Base-by-base conservation (phyloP, 768 basidiomycete genomes). In the Vishniacozyma victoriae region DNA sequence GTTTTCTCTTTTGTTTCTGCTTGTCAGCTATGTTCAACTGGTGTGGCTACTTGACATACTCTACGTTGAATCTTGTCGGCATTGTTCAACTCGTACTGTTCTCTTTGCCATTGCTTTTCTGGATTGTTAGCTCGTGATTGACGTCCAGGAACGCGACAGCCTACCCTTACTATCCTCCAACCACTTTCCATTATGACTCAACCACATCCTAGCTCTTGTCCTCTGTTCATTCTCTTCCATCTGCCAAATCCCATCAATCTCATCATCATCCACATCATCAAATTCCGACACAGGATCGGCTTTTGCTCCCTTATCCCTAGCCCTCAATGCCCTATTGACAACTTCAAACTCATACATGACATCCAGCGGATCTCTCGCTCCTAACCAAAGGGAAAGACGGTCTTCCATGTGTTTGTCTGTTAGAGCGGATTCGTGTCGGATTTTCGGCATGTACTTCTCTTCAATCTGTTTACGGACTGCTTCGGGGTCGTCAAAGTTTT, bases 181-280 rank as follows among this genome's bases (percentile, higher is more conserved):
- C 57, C 59, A 67, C 43, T 57, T 61, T 3, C 57, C 62, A 48
- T 67, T 67, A 39, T 46, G 44, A 31, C 53, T 57, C 48, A 67
- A 45, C 60, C 62, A 67, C 48, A 67, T 48, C 35, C 65, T 59
- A 16, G 65, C 65, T 35, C 62, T 52, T 5, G 58, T 44, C 36
- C 57, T 43, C 39, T 46, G 48, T 38, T 67, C 65, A 29, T 54
- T 51, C 41, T 64, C 62, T 20, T 60, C 62, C 45, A 67, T 35
- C 24, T 45, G 35, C 27, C 40, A 64, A 44, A 51, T 59, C 20
- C 18, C 23, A 18, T 67, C 65, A 27, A 67, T 35, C 50, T 67
- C 65, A 5, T 62, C 60, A 22, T 67, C 65, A 38, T 67, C 62
- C n/a, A 64, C n/a, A 56, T 64, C 62, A 1, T 46, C 49, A 46